Base-by-base conservation (phyloP, 176 grass and related monocot genomes). In the Aegilops bicornis region DNA sequence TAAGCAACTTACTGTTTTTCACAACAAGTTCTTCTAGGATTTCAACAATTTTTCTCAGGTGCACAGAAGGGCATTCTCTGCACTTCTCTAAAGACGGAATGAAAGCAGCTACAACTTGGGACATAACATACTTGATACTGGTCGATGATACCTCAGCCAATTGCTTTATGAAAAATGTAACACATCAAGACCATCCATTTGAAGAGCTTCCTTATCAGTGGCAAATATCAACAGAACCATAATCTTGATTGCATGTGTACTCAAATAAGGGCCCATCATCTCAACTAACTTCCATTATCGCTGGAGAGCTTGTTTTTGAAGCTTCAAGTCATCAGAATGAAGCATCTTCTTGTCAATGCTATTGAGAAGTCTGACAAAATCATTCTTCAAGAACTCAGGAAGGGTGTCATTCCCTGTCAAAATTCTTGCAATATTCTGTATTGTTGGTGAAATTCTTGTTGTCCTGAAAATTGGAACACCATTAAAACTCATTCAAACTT, bases 331-430 rank as follows among this genome's bases (percentile, higher is more conserved):
- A 88, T 95, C 91, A 52, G 89, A 90, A 66, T 83, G 89, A 85
- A 98, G 93, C 96, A 98, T 95, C 78, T 95, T 98, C 84, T 88
- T 90, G 76, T 98, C 90, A 66, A 98, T 92, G 42, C 91, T 94
- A 83, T 98, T 95, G 19, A 98, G 91, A 86, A 98, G 96, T n/a
- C 93, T 86, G 36, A 95, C 96, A 89, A 98, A 95, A 89, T 98
- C 86, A 86, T 98, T 92, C 90, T 90, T 98, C 86, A 98, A 88
- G 83, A 98, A 98, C 74, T 89, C 91, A 73, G 96, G 93, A 83
- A 98, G 90, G 85, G 56, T 88, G 52, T 95, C 96, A 78, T 91
- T 89, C 71, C 93, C 84, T 61, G 74, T 94, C 86, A 98, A 83
- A 73, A 94, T 89, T 95, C 47, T 95, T 56, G 96, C 86, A 36